Evolutionary conservation across 768 basidiomycete species (phyloP).

Genomic region (Lactifluus subvellereus): DNA sequence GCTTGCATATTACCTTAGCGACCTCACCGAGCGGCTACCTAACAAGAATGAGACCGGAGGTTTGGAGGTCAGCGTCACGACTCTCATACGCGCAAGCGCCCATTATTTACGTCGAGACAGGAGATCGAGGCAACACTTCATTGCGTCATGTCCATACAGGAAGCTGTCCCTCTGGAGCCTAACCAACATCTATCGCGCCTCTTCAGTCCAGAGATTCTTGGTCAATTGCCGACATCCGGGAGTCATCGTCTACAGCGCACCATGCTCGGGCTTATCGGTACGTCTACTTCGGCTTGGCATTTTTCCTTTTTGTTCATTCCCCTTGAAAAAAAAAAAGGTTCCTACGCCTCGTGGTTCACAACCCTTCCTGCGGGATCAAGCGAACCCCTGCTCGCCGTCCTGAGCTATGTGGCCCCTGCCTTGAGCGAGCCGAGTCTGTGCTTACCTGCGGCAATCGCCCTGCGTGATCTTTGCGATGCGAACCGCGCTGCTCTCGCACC

Average conservation of each 20-base stretch:
- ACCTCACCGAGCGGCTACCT: conserved; percentile 51
- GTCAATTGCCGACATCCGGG: conserved; percentile 58
- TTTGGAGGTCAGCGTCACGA: conserved; percentile 63
- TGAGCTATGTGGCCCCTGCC: conserved; percentile 66
- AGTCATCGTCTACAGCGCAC: conserved; percentile 67
- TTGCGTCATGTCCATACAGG: conserved; percentile 81
- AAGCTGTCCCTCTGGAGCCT: conserved; percentile 65
- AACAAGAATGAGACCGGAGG: conserved; percentile 40
- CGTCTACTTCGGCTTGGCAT: conserved; percentile 17
- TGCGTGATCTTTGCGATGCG: conserved; percentile 85
- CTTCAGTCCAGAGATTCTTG: conserved; percentile 69
- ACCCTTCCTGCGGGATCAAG: conserved; percentile 36
- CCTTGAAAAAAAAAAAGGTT: conserved; percentile 37
- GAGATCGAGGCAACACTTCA: conserved; percentile 84
- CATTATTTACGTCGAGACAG: conserved; percentile 35
- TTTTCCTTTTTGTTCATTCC: background rate
- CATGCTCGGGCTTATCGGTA: conserved; percentile 69
- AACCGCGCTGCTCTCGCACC: conserved; percentile 79
- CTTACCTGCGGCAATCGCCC: conserved; percentile 70
- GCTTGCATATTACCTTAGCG: conserved; percentile 62
- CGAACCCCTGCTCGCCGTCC: conserved; percentile 52
- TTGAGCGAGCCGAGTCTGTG: conserved; percentile 59
- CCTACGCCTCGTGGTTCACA: conserved; percentile 78
- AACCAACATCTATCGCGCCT: conserved; percentile 52
- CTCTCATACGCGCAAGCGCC: background rate